Conservation (phyloP, 2,329 filamentous ascomycete species). For the Didymella pinodella region DNA sequence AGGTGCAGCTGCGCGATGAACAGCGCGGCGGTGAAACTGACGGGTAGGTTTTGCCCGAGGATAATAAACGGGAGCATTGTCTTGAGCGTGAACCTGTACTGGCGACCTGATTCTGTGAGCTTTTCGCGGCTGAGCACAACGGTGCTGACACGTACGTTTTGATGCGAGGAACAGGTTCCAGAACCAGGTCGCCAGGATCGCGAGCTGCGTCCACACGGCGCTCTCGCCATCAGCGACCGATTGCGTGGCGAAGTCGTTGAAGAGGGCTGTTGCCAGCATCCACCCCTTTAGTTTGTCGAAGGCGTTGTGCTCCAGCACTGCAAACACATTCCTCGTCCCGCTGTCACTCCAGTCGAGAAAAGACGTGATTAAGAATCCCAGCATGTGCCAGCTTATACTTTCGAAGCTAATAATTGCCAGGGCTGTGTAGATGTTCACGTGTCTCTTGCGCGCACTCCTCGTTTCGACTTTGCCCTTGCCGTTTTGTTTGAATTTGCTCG, state of each 20-base stretch:
- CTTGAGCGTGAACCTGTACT: constrained; percentile 18
- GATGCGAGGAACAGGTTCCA: constrained; percentile 43
- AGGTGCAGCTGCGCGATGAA: constrained; percentile 42
- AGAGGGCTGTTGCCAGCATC: constrained; percentile 41
- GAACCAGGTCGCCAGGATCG: constrained; percentile 39
- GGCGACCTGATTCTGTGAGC: constrained; percentile 21
- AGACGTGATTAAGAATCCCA: constrained; percentile 39
- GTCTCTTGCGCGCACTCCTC: constrained; percentile 29
- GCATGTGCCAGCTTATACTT: constrained; percentile 43
- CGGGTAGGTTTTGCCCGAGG: constrained; percentile 42
- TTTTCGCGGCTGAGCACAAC: too few species aligned
- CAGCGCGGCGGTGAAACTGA: constrained; percentile 36
- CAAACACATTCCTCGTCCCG: not conserved
- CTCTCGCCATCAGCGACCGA: constrained; percentile 36
- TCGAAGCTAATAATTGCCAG: constrained; percentile 41
- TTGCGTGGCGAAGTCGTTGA: constrained; percentile 41
- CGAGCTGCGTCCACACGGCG: constrained; percentile 37
- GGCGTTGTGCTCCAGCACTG: not conserved
- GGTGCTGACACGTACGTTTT: constrained; percentile 29
- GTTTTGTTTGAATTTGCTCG: constrained; percentile 11
- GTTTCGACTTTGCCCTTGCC: constrained; percentile 13
- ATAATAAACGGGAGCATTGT: constrained; percentile 36
- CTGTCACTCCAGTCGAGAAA: constrained; percentile 32
- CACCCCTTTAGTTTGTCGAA: constrained; percentile 28
- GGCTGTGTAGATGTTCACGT: constrained; percentile 40